Percentiles rank a stretch among this genome's conserved stretches.
Evolutionary conservation across 495 filamentous ascomycete species (phyloP).

Genomic region (Penicillium ochrochloron): DNA sequence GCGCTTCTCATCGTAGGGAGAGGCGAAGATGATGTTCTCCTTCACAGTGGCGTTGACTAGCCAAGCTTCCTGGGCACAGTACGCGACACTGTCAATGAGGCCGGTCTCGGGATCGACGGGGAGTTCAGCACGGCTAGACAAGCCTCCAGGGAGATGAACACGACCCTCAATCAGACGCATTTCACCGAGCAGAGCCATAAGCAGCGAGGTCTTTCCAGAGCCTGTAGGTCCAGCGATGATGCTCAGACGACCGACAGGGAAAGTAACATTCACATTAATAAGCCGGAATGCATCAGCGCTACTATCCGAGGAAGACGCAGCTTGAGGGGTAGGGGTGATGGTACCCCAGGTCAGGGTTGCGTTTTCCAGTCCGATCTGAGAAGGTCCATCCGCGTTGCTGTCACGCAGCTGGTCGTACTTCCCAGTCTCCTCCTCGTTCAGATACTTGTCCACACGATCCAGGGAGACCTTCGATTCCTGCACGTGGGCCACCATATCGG

Average conservation of each 20-base stretch:
- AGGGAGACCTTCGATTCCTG: slow-evolving; percentile 97
- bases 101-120: slow-evolving; percentile 81
- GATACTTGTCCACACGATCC: slow-evolving; percentile 93
- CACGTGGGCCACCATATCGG: slow-evolving; percentile 98
- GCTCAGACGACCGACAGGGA: slow-evolving; percentile 80
- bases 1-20: slow-evolving; percentile 76
- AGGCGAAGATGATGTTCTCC: slow-evolving; percentile 94
- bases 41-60: slow-evolving; percentile 95
- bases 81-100: slow-evolving; percentile 89
- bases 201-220: slow-evolving; percentile 89
- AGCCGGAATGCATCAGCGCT: slow-evolving; percentile 72
- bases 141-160: slow-evolving; percentile 79
- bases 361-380: slow-evolving; percentile 79
- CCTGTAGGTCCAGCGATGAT: slow-evolving; percentile 92
- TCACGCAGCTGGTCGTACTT: slow-evolving; percentile 87
- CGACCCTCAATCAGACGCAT: slow-evolving; percentile 86
- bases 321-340: slow-evolving; percentile 39
- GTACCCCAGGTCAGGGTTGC: slow-evolving; percentile 90
- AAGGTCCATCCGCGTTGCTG: slow-evolving; percentile 61
- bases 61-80: slow-evolving; percentile 98
- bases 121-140: slow-evolving; percentile 80
- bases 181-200: slow-evolving; percentile 96
- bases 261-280: slow-evolving; percentile 76
- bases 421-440: slow-evolving; percentile 93
- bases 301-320: slow-evolving; percentile 26